Conservation (phyloP, 352 stramenopile genomes). For the Blastocystis sp. region DNA sequence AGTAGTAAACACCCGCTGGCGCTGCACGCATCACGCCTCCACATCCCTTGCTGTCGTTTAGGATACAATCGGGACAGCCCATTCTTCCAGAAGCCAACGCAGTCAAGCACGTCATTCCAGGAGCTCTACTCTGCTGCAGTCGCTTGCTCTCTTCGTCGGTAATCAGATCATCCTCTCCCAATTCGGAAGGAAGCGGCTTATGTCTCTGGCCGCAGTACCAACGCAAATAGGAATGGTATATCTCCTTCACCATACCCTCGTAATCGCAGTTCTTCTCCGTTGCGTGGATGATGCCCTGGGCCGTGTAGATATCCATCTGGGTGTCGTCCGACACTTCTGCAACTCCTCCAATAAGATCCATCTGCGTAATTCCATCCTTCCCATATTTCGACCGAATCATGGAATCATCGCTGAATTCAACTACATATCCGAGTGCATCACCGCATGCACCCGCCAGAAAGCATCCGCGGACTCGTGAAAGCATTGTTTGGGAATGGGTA, state of each 20-base stretch:
- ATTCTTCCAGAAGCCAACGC: not conserved
- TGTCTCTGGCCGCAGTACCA: not conserved
- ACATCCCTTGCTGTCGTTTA: conserved; percentile 60
- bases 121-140: not conserved
- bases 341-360: not conserved
- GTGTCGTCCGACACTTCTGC: conserved; percentile 50
- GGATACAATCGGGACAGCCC: too few species aligned
- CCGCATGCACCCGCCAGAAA: conserved; percentile 54
- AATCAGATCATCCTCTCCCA: conserved; percentile 9
- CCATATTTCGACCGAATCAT: not conserved
- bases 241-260: conserved; percentile 13
- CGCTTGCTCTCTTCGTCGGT: conserved; percentile 6
- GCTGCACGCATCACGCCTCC: conserved; percentile 44
- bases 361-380: conserved; percentile 13
- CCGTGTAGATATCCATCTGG: conserved; percentile 51
- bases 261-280: conserved; percentile 27
- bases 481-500: too few species aligned
- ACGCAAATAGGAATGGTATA: conserved; percentile 45
- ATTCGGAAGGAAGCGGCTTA: not conserved
- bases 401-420: not conserved
- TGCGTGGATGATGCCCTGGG: conserved; percentile 38
- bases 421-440: conserved; percentile 15
- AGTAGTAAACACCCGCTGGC: not conserved
- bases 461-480: not conserved
- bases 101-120: conserved; percentile 21